Conservation (phyloP, 306 rosid genomes). For the Lupinus albus region DNA sequence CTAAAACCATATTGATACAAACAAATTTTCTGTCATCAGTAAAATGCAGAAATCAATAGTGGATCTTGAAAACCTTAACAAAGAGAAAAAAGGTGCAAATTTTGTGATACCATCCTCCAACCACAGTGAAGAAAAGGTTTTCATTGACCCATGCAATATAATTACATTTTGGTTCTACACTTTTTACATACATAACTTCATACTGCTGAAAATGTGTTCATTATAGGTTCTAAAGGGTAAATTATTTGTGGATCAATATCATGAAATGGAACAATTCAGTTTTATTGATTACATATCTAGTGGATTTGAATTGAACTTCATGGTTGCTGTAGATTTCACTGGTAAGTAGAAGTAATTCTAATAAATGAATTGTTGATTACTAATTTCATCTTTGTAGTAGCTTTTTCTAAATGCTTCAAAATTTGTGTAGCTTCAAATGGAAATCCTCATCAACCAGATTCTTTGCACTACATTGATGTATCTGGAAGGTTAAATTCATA, state of each 20-base stretch:
- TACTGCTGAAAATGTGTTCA: slow-evolving; percentile 28
- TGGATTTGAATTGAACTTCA: slow-evolving; percentile 88
- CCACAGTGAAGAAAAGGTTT: slow-evolving; percentile 62
- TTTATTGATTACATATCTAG: slow-evolving; percentile 85
- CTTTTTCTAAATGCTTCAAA: slow-evolving; percentile 32
- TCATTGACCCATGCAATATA: slow-evolving; percentile 26
- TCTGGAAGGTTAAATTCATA: slow-evolving; percentile 70
- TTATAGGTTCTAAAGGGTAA: slow-evolving; percentile 70
- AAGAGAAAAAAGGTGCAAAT: slow-evolving; percentile 53
- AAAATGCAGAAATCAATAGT: slow-evolving; percentile 69
- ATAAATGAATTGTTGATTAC: neutral
- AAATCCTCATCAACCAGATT: slow-evolving; percentile 57
- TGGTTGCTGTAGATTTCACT: slow-evolving; percentile 93
- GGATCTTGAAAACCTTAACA: slow-evolving; percentile 64
- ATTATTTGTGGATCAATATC: slow-evolving; percentile 72
- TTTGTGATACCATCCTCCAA: slow-evolving; percentile 53
- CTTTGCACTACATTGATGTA: slow-evolving; percentile 70
- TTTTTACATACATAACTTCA: slow-evolving; percentile 3
- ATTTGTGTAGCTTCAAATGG: slow-evolving; percentile 79
- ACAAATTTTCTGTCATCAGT: slow-evolving; percentile 49
- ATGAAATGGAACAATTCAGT: slow-evolving; percentile 68
- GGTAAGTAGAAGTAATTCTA: slow-evolving; percentile 46
- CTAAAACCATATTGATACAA: slow-evolving; percentile 26
- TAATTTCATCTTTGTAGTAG: slow-evolving; percentile 18
- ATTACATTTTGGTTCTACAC: neutral